Conservation (phyloP, 805 yeast species). For the Citeromyces nyonsensis region DNA sequence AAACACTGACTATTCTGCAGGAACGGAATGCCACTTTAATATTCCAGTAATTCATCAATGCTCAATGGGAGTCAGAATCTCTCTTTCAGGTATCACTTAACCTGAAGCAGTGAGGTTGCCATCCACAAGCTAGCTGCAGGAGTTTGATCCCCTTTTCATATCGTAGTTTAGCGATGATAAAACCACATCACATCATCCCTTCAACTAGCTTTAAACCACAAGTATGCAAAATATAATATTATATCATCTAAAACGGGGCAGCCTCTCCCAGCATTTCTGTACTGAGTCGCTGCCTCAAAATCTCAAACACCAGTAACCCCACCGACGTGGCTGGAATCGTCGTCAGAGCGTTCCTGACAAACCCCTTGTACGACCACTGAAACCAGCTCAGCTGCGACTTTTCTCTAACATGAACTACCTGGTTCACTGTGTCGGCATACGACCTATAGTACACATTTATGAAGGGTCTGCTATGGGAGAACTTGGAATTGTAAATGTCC, state of each 20-base stretch:
- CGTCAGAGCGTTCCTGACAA: conserved; percentile 51
- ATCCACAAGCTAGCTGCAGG: no score
- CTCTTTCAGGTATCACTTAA: no score
- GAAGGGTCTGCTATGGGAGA: conserved; percentile 10
- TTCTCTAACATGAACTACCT: conserved; percentile 33
- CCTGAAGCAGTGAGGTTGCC: no score
- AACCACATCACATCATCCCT: no score
- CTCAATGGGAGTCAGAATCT: no score
- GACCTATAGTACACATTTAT: conserved; percentile 53
- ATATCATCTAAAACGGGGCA: background rate
- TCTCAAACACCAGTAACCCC: conserved; percentile 75
- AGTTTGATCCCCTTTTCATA: no score
- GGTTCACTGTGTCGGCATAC: conserved; percentile 60
- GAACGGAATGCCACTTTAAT: no score
- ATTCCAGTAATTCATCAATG: no score
- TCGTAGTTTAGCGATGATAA: no score
- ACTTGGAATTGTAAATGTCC: conserved; percentile 37
- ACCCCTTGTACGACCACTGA: conserved; percentile 68
- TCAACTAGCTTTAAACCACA: no score
- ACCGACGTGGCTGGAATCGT: conserved; percentile 82
- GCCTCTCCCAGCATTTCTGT: conserved; percentile 6
- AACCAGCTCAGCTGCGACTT: conserved; percentile 43
- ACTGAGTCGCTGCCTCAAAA: conserved; percentile 36
- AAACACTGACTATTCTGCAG: no score
- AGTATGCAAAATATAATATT: background rate